A percentile compares a stretch with the other conserved stretches of the same genome.
Evolutionary conservation across 1,284 basidiomycete genomes (phyloP).

Genomic region (Chalciporus sp.): DNA sequence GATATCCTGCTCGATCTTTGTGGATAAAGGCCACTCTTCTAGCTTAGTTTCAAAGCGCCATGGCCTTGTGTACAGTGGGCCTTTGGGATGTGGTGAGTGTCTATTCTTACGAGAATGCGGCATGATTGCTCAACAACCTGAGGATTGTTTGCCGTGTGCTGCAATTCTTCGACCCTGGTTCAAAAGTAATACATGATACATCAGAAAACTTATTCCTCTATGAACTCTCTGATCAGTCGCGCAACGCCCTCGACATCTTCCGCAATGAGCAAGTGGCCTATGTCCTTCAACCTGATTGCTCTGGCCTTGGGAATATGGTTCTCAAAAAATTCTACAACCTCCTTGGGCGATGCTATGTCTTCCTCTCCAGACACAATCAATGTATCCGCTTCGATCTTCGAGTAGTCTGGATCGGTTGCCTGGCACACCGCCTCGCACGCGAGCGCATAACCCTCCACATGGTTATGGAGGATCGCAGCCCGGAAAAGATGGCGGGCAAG

Average conservation of each 20-base stretch:
- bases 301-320: background rate
- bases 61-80: too few species aligned
- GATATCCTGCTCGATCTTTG: too few species aligned
- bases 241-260: background rate
- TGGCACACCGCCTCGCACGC: background rate
- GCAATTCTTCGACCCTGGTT: too few species aligned
- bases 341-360: background rate
- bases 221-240: background rate
- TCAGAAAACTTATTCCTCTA: background rate
- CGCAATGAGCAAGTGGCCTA: background rate
- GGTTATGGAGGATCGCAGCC: slow-evolving; percentile 3
- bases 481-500: slow-evolving; percentile 9
- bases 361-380: slow-evolving; percentile 11
- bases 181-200: too few species aligned
- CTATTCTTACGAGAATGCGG: too few species aligned
- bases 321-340: background rate
- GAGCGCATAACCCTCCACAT: slow-evolving; percentile 1
- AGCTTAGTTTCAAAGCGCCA: too few species aligned
- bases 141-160: too few species aligned
- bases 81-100: too few species aligned
- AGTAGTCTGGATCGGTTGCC: background rate
- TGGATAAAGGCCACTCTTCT: too few species aligned
- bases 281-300: background rate
- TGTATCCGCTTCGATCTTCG: slow-evolving; percentile 2
- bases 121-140: too few species aligned